Evolutionary conservation across 225 moss, liverwort and hornwort species (phyloP).

Genomic region (Climacium dendroides): DNA sequence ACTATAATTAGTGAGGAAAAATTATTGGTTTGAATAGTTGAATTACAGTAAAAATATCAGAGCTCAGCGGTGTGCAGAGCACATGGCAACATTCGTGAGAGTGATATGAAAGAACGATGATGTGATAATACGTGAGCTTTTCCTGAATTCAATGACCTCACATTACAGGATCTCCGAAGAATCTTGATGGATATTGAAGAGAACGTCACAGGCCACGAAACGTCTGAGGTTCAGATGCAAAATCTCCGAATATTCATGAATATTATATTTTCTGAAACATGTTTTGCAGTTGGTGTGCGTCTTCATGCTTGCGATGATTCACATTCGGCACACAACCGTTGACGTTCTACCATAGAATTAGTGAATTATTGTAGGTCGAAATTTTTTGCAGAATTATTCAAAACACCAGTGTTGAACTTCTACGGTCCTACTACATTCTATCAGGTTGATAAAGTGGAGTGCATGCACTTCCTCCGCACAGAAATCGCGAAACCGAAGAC

Average conservation of each 20-base stretch:
- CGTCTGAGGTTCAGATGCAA: neutral
- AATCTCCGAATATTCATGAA: neutral
- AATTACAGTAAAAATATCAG: neutral
- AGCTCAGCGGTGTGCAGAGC: neutral
- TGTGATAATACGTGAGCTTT: neutral
- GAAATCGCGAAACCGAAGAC: neutral
- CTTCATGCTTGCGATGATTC: neutral
- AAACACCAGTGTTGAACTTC: neutral
- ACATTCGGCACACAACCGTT: neutral
- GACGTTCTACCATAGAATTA: neutral
- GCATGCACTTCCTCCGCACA: neutral
- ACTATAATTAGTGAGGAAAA: neutral
- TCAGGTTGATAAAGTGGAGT: neutral
- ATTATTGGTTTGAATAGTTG: neutral
- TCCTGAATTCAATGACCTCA: constrained; percentile 1
- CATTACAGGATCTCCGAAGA: neutral
- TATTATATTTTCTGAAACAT: neutral
- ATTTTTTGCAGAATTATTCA: neutral
- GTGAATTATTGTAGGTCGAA: neutral
- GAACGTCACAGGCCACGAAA: neutral
- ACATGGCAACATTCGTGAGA: neutral
- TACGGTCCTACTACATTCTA: neutral
- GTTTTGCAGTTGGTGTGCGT: neutral
- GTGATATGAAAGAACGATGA: neutral
- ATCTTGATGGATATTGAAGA: neutral